Conservation (phyloP, 495 filamentous ascomycete genomes). For the Xylona heveae region DNA sequence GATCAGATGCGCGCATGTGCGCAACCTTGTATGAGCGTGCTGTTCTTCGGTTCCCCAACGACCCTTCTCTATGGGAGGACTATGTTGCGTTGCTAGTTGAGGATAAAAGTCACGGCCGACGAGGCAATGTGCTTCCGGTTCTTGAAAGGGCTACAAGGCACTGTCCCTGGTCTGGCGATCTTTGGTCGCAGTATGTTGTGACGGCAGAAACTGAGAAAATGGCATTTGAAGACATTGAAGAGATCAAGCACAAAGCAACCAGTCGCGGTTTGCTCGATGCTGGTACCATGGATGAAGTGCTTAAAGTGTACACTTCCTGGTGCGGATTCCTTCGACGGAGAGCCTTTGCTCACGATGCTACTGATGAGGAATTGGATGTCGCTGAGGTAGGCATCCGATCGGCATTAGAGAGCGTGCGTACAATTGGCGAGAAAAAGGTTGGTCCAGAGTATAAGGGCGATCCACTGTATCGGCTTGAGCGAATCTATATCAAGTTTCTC, state of each 20-base stretch:
- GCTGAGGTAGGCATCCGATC: slow-evolving; percentile 78
- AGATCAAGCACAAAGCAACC: slow-evolving; percentile 82
- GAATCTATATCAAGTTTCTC: slow-evolving; percentile 77
- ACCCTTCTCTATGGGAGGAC: slow-evolving; percentile 58
- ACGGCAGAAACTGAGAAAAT: slow-evolving; percentile 54
- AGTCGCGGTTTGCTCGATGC: slow-evolving; percentile 54
- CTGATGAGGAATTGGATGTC: slow-evolving; percentile 77
- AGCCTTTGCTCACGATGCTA: slow-evolving; percentile 53
- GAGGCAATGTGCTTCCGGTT: slow-evolving; percentile 16
- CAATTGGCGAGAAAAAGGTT: slow-evolving; percentile 55
- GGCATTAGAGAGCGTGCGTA: slow-evolving; percentile 60
- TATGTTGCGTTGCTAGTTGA: slow-evolving; percentile 51
- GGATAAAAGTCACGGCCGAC: slow-evolving; percentile 8
- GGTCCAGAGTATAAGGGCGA: slow-evolving; percentile 64
- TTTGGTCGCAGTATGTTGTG: slow-evolving; percentile 81
- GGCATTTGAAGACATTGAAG: slow-evolving; percentile 57
- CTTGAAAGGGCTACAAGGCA: slow-evolving; percentile 63
- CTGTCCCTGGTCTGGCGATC: slow-evolving; percentile 73
- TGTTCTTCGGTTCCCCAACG: slow-evolving; percentile 41
- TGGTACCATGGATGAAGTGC: slow-evolving; percentile 58
- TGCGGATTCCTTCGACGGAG: slow-evolving; percentile 73
- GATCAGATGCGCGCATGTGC: slow-evolving; percentile 37
- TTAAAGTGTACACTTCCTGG: slow-evolving; percentile 83
- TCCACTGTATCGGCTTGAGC: slow-evolving; percentile 67
- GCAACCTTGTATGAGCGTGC: slow-evolving; percentile 63